A percentile compares a stretch with the other conserved stretches of the same genome.
phyloP scores from a whole-genome alignment of 352 stramenopile genomes.

The Globisporangium carolinianum region DNA sequence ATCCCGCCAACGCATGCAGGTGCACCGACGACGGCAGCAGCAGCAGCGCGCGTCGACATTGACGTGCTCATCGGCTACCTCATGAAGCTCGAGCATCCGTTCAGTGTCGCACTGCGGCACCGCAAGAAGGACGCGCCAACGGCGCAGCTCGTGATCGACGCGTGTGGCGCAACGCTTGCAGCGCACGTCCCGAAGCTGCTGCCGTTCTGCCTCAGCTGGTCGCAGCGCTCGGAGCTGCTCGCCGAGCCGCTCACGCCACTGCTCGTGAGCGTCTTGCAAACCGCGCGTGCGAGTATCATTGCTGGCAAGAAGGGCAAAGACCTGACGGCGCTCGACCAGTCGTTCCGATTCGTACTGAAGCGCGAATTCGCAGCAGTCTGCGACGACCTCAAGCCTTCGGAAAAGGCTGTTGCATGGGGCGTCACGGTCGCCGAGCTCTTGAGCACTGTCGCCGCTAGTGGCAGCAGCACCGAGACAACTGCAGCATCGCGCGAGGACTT shows the following conservation, averaged over 20 bases:
- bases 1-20: slow-evolving; percentile 7
- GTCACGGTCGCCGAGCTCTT: slow-evolving; percentile 45
- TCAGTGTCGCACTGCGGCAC: slow-evolving; percentile 20
- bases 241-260: slow-evolving; percentile 35
- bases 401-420: slow-evolving; percentile 16
- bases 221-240: slow-evolving; percentile 7
- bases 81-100: slow-evolving; percentile 44
- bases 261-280: slow-evolving; percentile 48
- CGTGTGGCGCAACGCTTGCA: slow-evolving; percentile 37
- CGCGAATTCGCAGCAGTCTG: slow-evolving; percentile 56
- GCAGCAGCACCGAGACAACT: slow-evolving; percentile 21
- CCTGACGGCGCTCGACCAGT: slow-evolving; percentile 30
- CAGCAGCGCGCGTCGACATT: slow-evolving; percentile 10
- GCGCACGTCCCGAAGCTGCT: slow-evolving; percentile 31
- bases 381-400: slow-evolving; percentile 13
- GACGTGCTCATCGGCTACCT: slow-evolving; percentile 40
- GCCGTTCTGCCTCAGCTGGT: slow-evolving; percentile 60
- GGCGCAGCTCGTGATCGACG: slow-evolving; percentile 21
- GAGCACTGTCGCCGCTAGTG: slow-evolving; percentile 22
- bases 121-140: slow-evolving; percentile 11
- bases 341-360: slow-evolving; percentile 51
- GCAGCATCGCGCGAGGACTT: slow-evolving; percentile 45
- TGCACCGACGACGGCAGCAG: neutral
- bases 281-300: slow-evolving; percentile 24
- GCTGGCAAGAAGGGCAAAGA: slow-evolving; percentile 34